Base-by-base conservation (phyloP, 140 eudicot species). In the Artemisia princeps region DNA sequence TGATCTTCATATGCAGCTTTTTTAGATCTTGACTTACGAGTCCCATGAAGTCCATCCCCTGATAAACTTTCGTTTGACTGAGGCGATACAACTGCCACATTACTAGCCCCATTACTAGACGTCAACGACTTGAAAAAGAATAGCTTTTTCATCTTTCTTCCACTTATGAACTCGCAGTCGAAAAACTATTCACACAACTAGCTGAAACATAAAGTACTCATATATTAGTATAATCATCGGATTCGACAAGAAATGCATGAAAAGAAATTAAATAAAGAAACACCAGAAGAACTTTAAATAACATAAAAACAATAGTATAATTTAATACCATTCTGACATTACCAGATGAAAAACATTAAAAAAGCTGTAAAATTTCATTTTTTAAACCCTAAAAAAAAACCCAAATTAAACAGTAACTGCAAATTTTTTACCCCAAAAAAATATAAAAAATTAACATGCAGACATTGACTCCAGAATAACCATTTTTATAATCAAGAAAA, bases 121-220 rank as follows among this genome's bases (percentile, higher is more conserved):
- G 87, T 61, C 10, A 84, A 81, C 48, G 95, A 81, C 75, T 81
- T 81, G 78, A 90, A 87, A 77, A 80, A 87, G 76, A 90, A 90
- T 30, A 86, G 82, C 67, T 90, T 90, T 83, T 86, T 90, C 90
- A 89, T 90, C 71, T 72, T 65, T 68, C 10, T 81, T 45, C 23
- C 55, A 67, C 74, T 78, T 15, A 50, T 61, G 60, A 42, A 54
- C 42, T 73, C 58, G 10, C 42, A 24, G 54, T 48, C 2, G 44
- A 6, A 37, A 37, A 37, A 37, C 10, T 37, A 67, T 60, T 62
- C 69, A 64, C 72, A 71, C n/a, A 60, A 24, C 67, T 54, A 62
- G 23, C 74, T 64, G 64, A 33, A 76, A 69, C 71, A 74, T 24
- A 72, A 16, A 48, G 55, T 53, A 69, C 14, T 46, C 56, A 64